phyloP scores from a whole-genome alignment of 1,284 basidiomycete species.

The Fistulina hepatica region DNA sequence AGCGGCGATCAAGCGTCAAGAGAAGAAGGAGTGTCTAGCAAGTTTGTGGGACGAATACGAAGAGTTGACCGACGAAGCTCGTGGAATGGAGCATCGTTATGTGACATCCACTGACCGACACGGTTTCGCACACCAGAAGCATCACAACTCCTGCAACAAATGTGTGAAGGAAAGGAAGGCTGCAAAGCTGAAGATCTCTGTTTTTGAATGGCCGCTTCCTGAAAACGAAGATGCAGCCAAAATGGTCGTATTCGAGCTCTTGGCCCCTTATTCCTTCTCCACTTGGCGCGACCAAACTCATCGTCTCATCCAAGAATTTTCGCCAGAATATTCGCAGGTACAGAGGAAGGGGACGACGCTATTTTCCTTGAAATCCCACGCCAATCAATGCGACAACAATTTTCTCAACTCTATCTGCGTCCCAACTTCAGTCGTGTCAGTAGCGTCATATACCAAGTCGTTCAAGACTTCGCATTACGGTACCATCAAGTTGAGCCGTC shows the following conservation, averaged over 20 bases:
- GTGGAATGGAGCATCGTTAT: not conserved
- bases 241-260: slow-evolving; percentile 34
- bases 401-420: no score
- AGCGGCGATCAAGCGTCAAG: not conserved
- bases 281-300: slow-evolving; percentile 36
- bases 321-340: no score
- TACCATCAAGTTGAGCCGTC: no score
- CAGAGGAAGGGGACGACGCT: no score
- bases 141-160: slow-evolving; percentile 17
- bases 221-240: slow-evolving; percentile 15
- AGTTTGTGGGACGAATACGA: not conserved
- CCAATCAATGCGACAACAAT: slow-evolving; percentile 13
- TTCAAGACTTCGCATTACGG: slow-evolving; percentile 30
- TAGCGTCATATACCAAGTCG: slow-evolving; percentile 32
- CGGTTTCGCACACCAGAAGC: not conserved
- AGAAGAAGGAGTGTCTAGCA: not conserved
- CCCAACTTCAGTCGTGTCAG: no score
- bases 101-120: not conserved
- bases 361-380: not conserved
- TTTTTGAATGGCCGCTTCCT: slow-evolving; percentile 44
- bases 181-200: slow-evolving; percentile 21
- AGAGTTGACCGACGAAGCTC: not conserved
- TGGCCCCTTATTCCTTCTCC: slow-evolving; percentile 28
- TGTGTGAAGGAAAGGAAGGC: slow-evolving; percentile 23
- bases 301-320: slow-evolving; percentile 18